A percentile compares a stretch with the other conserved stretches of the same genome.
phyloP scores from a whole-genome alignment of 345 rosid species.

The Toxicodendron radicans region DNA sequence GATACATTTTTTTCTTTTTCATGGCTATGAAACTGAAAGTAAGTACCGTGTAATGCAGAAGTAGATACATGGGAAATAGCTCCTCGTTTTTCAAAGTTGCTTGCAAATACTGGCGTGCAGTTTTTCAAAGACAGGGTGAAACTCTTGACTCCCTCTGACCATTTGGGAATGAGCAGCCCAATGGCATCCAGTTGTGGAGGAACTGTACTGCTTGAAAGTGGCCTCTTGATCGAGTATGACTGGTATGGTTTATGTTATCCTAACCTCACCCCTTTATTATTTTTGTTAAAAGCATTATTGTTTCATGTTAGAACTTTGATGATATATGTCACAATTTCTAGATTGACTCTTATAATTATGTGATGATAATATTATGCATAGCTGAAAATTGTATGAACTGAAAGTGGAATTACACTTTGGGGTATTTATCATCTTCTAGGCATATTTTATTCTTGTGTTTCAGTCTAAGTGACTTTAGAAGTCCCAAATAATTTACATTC shows the following conservation, averaged over 20 bases:
- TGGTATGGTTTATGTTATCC: conserved; percentile 55
- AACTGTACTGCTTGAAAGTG: conserved; percentile 85
- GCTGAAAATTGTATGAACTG: neutral
- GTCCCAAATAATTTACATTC: conserved; percentile 21
- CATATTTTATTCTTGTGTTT: conserved; percentile 5
- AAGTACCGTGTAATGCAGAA: conserved; percentile 49
- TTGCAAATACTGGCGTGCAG: conserved; percentile 65
- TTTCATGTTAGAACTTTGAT: neutral
- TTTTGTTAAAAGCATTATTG: neutral
- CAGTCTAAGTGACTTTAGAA: conserved; percentile 7
- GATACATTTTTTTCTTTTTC: neutral
- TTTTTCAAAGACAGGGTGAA: conserved; percentile 84
- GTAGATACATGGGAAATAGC: conserved; percentile 98
- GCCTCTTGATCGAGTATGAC: conserved; percentile 80
- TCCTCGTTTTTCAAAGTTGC: conserved; percentile 86
- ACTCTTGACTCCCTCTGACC: conserved; percentile 62
- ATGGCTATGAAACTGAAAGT: neutral
- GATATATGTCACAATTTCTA: conserved; percentile 5
- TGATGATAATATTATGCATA: neutral
- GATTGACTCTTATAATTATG: neutral
- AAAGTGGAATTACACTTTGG: conserved; percentile 2
- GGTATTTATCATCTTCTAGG: neutral
- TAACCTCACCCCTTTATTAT: neutral
- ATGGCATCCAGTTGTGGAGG: conserved; percentile 56
- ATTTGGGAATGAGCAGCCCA: conserved; percentile 52